phyloP scores from a whole-genome alignment of 306 rosid species.

The Spatholobus suberectus region DNA sequence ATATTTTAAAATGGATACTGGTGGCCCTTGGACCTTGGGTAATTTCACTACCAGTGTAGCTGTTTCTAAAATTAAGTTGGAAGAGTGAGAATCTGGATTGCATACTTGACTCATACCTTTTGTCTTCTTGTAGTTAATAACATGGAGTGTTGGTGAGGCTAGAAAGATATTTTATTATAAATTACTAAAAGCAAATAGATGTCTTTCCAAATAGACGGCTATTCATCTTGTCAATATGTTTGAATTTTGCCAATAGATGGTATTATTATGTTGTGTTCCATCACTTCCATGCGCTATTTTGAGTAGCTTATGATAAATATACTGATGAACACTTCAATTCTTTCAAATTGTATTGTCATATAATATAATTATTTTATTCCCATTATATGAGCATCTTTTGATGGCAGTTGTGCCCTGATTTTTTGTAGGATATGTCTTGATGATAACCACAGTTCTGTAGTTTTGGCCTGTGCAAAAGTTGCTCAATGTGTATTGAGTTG shows the following conservation, averaged over 20 bases:
- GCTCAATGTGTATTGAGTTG: conserved; percentile 71
- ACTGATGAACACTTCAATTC: conserved; percentile 11
- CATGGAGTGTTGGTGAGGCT: conserved; percentile 32
- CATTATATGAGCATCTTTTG: conserved; percentile 21
- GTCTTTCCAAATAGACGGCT: neutral
- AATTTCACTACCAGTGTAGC: neutral
- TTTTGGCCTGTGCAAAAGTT: conserved; percentile 78
- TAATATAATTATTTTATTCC: neutral
- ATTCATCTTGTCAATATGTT: neutral
- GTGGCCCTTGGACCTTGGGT: neutral
- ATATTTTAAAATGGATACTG: conserved; percentile 2
- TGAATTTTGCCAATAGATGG: conserved; percentile 19
- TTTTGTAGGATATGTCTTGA: conserved; percentile 81
- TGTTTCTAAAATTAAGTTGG: neutral
- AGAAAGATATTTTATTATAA: conserved; percentile 5
- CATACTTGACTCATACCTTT: neutral
- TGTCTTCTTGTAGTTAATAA: conserved; percentile 13
- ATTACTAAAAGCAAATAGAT: neutral
- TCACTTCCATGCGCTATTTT: neutral
- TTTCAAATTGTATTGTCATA: conserved; percentile 17
- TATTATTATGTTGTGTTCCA: neutral
- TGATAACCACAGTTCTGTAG: conserved; percentile 88
- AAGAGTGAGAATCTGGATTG: conserved; percentile 9
- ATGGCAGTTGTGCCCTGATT: conserved; percentile 18
- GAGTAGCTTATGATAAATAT: conserved; percentile 25